Evolutionary conservation across 495 filamentous ascomycete species (phyloP).

Genomic region (Arthonia radiata): DNA sequence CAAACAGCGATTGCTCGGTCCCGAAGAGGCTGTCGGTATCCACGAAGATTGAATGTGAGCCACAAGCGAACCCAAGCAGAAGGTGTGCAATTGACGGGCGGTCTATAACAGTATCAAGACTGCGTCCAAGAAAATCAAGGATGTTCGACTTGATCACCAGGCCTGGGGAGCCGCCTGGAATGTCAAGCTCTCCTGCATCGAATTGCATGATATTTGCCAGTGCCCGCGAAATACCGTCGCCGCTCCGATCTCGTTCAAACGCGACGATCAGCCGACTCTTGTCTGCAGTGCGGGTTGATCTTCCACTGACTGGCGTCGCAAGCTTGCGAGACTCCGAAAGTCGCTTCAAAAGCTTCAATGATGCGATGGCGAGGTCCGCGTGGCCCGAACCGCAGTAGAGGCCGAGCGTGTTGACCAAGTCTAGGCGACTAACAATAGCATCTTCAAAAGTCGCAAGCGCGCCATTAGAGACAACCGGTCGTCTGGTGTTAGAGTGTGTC

Average conservation of each 20-base stretch:
- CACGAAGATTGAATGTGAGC: conserved; percentile 36
- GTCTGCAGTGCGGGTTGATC: conserved; percentile 39
- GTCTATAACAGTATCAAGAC: conserved; percentile 41
- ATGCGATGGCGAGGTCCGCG: conserved; percentile 44
- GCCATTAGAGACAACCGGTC: conserved; percentile 34
- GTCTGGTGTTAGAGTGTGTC: conserved; percentile 19
- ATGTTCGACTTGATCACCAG: conserved; percentile 58
- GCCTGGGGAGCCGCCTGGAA: conserved; percentile 32
- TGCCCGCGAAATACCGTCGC: conserved; percentile 40
- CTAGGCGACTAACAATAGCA: conserved; percentile 55
- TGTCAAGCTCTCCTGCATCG: conserved; percentile 34
- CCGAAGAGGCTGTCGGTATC: conserved; percentile 37
- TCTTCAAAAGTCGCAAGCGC: conserved; percentile 75
- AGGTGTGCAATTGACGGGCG: conserved; percentile 69
- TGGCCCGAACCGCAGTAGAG: conserved; percentile 65
- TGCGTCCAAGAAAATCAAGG: conserved; percentile 58
- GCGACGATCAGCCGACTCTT: conserved; percentile 31
- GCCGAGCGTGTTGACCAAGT: conserved; percentile 51
- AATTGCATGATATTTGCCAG: conserved; percentile 38
- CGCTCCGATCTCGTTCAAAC: conserved; percentile 42
- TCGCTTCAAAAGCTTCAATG: conserved; percentile 59
- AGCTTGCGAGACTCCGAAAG: conserved; percentile 61
- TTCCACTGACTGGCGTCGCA: conserved; percentile 17
- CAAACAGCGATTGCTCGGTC: conserved; percentile 48
- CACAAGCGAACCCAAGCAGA: conserved; percentile 65